phyloP scores from a whole-genome alignment of 75 land plant species.

The Cunninghamia lanceolata region DNA sequence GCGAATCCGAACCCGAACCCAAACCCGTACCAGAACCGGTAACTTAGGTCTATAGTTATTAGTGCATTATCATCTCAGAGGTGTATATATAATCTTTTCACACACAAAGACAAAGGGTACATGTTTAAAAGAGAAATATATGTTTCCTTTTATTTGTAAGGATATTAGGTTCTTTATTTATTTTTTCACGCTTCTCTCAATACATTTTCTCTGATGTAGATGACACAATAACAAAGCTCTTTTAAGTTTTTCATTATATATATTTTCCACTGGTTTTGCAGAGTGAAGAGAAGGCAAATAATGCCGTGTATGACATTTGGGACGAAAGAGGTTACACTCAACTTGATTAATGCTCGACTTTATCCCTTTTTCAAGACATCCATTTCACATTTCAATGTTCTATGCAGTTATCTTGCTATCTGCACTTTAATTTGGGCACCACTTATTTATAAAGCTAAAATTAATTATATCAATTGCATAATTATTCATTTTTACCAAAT shows the following conservation, averaged over 20 bases:
- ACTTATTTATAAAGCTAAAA: neutral
- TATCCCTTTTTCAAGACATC: neutral
- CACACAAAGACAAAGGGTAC: no score
- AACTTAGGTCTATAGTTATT: no score
- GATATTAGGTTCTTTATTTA: neutral
- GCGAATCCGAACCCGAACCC: no score
- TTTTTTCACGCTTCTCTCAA: neutral
- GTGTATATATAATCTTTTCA: no score
- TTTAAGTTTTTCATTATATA: neutral
- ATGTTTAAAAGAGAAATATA: no score
- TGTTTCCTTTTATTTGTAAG: neutral
- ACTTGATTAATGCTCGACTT: neutral
- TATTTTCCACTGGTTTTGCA: constrained; percentile 10
- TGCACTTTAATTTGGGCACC: neutral
- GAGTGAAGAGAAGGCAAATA: constrained; percentile 14
- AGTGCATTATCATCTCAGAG: no score
- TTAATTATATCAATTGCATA: neutral
- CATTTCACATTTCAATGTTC: neutral
- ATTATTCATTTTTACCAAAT: neutral
- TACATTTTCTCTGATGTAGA: neutral
- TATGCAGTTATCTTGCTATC: neutral
- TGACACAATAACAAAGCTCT: neutral
- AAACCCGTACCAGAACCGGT: no score
- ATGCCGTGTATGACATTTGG: constrained; percentile 40
- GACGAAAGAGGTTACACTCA: constrained; percentile 30